Evolutionary conservation across 2,329 filamentous ascomycete species (phyloP).

Genomic region (Ceratocystis alfenasii): DNA sequence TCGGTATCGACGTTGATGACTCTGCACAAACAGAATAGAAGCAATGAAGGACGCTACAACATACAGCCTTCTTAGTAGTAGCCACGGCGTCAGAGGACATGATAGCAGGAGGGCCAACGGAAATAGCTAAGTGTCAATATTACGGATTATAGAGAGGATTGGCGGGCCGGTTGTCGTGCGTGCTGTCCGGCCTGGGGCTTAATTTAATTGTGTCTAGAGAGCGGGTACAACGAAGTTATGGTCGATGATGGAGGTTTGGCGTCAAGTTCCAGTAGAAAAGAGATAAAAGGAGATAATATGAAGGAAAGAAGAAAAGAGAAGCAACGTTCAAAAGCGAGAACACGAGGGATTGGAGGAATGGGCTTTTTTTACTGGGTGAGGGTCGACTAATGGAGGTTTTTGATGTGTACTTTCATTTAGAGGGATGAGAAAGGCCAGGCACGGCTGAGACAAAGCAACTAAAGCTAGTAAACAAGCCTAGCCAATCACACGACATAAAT

Average conservation of each 20-base stretch:
- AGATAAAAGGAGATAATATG: neutral
- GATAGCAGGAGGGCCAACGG: neutral
- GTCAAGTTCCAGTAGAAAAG: neutral
- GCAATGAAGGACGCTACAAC: neutral
- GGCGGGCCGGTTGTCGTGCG: neutral
- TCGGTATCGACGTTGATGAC: neutral
- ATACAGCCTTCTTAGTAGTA: slow-evolving; percentile 6
- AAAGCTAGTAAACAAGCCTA: slow-evolving; percentile 18
- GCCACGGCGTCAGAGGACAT: slow-evolving; percentile 5
- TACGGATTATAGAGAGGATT: slow-evolving; percentile 1
- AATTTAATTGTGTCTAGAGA: neutral
- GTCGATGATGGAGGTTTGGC: neutral
- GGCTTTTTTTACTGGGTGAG: neutral
- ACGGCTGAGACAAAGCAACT: slow-evolving; percentile 18
- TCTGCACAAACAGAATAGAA: neutral
- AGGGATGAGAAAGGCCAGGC: slow-evolving; percentile 16
- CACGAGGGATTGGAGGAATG: slow-evolving; percentile 13
- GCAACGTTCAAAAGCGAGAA: neutral
- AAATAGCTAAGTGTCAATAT: neutral
- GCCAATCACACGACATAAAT: slow-evolving; percentile 13
- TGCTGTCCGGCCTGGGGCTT: neutral
- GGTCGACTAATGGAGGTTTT: slow-evolving; percentile 1
- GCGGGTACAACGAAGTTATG: neutral
- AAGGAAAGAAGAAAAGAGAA: slow-evolving; percentile 5
- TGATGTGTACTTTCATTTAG: slow-evolving; percentile 14